Evolutionary conservation across 495 filamentous ascomycete species (phyloP).

Genomic region (Penicillium riverlandense): DNA sequence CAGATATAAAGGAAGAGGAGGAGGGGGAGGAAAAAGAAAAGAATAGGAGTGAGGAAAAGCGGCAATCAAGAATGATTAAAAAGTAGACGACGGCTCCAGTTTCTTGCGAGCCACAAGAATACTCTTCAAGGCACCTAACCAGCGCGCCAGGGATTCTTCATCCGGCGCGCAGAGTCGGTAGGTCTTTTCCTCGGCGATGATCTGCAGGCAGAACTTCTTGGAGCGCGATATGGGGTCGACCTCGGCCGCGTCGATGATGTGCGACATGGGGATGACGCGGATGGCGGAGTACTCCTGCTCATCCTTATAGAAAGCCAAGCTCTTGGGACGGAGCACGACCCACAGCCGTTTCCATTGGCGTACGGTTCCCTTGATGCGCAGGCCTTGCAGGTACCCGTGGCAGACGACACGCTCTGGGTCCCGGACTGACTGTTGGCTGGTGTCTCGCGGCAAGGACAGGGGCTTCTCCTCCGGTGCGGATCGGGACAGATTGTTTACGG

Average conservation of each 20-base stretch:
- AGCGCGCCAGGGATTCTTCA: slow-evolving; percentile 77
- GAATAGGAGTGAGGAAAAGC: slow-evolving; percentile 5
- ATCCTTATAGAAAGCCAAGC: slow-evolving; percentile 87
- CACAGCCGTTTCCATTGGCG: slow-evolving; percentile 92
- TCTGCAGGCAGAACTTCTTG: slow-evolving; percentile 81
- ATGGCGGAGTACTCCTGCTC: slow-evolving; percentile 85
- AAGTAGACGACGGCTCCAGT: slow-evolving; percentile 1
- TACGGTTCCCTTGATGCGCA: slow-evolving; percentile 80
- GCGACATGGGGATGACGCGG: slow-evolving; percentile 71
- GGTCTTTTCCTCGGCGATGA: slow-evolving; percentile 90
- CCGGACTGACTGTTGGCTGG: slow-evolving; percentile 50
- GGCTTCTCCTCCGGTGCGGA: slow-evolving; percentile 22
- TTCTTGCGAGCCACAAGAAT: slow-evolving; percentile 59
- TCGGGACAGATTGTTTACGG: slow-evolving; percentile 23
- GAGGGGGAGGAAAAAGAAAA: slow-evolving; percentile 1
- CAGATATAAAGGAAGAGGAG: neutral
- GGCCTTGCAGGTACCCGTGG: slow-evolving; percentile 82
- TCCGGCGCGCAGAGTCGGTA: slow-evolving; percentile 78
- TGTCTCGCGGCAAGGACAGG: slow-evolving; percentile 37
- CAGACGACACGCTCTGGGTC: slow-evolving; percentile 75
- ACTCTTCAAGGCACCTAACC: slow-evolving; percentile 86
- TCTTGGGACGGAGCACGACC: slow-evolving; percentile 83
- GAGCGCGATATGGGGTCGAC: slow-evolving; percentile 80
- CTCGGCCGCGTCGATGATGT: slow-evolving; percentile 86
- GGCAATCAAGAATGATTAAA: too few species aligned